Percentiles rank a stretch among this genome's conserved stretches.
These are phyloP conservation scores for Silene coronaria DNA, from an alignment of 179 eudicot species.

Conservation along the genomic window DNA sequence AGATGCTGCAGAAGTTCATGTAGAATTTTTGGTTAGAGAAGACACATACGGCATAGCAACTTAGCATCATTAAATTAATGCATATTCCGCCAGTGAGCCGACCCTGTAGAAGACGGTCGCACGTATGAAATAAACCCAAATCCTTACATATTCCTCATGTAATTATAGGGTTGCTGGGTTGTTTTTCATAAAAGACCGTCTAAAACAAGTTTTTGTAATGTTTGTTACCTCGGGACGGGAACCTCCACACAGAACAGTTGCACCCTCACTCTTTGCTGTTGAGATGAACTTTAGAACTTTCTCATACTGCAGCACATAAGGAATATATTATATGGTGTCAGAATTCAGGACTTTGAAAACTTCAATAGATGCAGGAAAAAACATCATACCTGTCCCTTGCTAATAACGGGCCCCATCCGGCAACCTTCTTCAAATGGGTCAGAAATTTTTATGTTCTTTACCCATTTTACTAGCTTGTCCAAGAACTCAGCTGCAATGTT, in stretches of 20 bases:
- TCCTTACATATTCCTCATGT: too few species aligned
- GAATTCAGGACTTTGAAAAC: conserved; percentile 3
- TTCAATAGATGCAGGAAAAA: conserved; percentile 2
- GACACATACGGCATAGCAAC: neutral
- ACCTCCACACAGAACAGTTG: conserved; percentile 84
- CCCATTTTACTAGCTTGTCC: conserved; percentile 80
- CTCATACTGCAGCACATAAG: conserved; percentile 57
- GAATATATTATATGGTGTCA: conserved; percentile 2
- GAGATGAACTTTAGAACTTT: conserved; percentile 70
- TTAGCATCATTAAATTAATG: neutral
- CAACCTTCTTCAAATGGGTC: conserved; percentile 98
- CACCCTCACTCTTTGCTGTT: conserved; percentile 94
- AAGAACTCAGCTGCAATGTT: conserved; percentile 69
- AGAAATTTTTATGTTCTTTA: conserved; percentile 77
- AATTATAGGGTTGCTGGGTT: too few species aligned
- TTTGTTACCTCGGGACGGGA: conserved; percentile 71
- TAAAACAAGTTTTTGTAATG: neutral
- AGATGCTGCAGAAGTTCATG: conserved; percentile 51
- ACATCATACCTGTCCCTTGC: conserved; percentile 65
- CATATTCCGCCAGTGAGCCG: neutral
- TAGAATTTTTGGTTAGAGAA: neutral
- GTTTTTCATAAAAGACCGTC: neutral
- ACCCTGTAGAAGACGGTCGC: neutral
- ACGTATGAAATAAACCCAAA: too few species aligned
- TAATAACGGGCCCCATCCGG: conserved; percentile 90